phyloP scores from a whole-genome alignment of 2,329 filamentous ascomycete species.

The Monilinia vaccinii-corymbosi region DNA sequence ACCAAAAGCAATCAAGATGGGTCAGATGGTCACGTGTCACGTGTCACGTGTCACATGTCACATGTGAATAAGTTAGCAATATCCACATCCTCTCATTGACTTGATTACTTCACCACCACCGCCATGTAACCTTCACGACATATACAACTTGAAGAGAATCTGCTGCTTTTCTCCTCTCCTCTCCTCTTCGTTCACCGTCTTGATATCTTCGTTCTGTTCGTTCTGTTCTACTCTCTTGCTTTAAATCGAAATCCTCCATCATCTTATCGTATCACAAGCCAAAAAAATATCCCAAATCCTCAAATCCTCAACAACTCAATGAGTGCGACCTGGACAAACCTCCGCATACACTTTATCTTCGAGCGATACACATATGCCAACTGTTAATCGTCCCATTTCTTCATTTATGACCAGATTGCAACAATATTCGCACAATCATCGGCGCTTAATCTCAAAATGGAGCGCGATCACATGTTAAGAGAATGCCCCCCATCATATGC shows the following conservation, averaged over 20 bases:
- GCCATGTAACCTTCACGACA: no score
- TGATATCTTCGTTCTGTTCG: no score
- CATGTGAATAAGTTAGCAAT: no score
- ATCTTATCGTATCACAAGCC: conserved; percentile 5
- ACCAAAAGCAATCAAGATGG: no score
- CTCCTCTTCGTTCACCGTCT: no score
- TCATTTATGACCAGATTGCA: neutral
- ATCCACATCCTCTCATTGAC: no score
- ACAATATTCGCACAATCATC: conserved; percentile 10
- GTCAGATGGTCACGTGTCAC: no score
- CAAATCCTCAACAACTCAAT: neutral
- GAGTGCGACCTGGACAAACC: neutral
- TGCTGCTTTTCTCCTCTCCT: no score
- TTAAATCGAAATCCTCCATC: neutral
- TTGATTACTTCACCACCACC: no score
- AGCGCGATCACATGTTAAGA: conserved; percentile 28
- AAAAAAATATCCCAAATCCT: neutral
- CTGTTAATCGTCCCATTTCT: neutral
- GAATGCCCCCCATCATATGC: conserved; percentile 26
- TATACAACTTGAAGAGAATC: no score
- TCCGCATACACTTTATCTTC: neutral
- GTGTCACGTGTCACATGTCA: no score
- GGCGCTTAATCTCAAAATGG: conserved; percentile 22
- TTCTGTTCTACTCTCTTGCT: neutral
- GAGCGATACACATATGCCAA: neutral